phyloP scores from a whole-genome alignment of 1,284 basidiomycete genomes.

The Leccinum subfulvum region DNA sequence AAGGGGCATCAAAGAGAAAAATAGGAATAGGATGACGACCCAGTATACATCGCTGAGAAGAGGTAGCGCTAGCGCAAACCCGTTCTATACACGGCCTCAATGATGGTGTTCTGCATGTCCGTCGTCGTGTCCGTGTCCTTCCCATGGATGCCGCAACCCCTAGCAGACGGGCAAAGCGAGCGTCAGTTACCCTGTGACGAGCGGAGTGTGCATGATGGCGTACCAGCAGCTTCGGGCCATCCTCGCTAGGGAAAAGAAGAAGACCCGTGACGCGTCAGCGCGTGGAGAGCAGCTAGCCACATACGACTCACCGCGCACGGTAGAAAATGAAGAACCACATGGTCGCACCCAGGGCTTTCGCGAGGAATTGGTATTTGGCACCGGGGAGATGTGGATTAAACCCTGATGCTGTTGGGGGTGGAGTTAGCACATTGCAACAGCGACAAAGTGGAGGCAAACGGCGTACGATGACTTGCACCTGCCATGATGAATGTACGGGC shows the following conservation, averaged over 20 bases:
- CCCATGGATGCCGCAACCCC: slow-evolving; percentile 59
- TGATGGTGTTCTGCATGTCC: slow-evolving; percentile 27
- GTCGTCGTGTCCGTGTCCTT: slow-evolving; percentile 48
- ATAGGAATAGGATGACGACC: background rate
- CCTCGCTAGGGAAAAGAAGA: slow-evolving; percentile 47
- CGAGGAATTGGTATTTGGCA: slow-evolving; percentile 72
- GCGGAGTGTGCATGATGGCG: slow-evolving; percentile 10
- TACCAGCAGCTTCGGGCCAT: slow-evolving; percentile 73
- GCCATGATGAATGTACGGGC: slow-evolving; percentile 31
- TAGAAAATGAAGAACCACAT: slow-evolving; percentile 99
- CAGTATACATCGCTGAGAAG: slow-evolving; percentile 15
- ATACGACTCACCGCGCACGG: slow-evolving; percentile 71
- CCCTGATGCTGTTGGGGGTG: slow-evolving; percentile 50
- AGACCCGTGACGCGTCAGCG: slow-evolving; percentile 2
- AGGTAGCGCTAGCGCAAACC: background rate
- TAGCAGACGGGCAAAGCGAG: slow-evolving; percentile 6
- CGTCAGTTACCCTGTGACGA: background rate
- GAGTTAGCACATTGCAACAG: background rate
- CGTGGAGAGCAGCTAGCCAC: slow-evolving; percentile 2
- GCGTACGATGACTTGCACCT: slow-evolving; percentile 30
- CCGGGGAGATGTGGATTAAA: slow-evolving; percentile 86
- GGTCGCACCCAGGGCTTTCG: slow-evolving; percentile 82
- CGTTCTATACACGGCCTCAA: slow-evolving; percentile 24
- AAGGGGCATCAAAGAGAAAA: background rate
- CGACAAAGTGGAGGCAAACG: background rate